A percentile compares a stretch with the other conserved stretches of the same genome.
Evolutionary conservation across 148 eudicot species (phyloP).

Genomic region (Euryodendron excelsum): DNA sequence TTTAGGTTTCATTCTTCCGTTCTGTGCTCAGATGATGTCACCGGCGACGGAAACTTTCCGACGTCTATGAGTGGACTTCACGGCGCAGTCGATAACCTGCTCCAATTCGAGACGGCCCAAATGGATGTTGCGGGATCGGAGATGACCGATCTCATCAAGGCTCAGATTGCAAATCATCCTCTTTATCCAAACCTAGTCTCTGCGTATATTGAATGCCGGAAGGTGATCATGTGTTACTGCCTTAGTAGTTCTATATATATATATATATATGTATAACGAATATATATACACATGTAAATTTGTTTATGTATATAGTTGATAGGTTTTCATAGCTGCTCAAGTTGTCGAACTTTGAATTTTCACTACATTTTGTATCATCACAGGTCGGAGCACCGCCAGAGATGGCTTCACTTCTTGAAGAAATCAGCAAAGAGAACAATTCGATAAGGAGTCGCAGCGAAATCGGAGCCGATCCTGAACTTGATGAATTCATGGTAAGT

Average conservation of each 20-base stretch:
- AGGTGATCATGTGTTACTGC: slow-evolving; percentile 20
- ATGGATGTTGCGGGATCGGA: slow-evolving; percentile 13
- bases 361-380: not conserved
- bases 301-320: not conserved
- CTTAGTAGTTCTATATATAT: no score
- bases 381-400: slow-evolving; percentile 26
- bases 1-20: slow-evolving; percentile 29
- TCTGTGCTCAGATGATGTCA: slow-evolving; percentile 12
- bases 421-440: not conserved
- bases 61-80: not conserved
- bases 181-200: slow-evolving; percentile 36
- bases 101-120: not conserved
- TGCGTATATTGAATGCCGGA: slow-evolving; percentile 34
- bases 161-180: slow-evolving; percentile 45
- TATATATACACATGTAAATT: not conserved
- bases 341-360: not conserved
- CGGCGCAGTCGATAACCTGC: not conserved
- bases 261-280: no score
- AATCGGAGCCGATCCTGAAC: slow-evolving; percentile 19
- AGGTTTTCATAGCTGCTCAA: not conserved
- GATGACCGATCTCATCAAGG: slow-evolving; percentile 35
- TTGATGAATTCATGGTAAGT: slow-evolving; percentile 23
- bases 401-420: slow-evolving; percentile 11
- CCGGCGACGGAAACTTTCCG: not conserved
- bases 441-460: not conserved